Base-by-base conservation (phyloP, 495 filamentous ascomycete species). In the Lepraria neglecta region DNA sequence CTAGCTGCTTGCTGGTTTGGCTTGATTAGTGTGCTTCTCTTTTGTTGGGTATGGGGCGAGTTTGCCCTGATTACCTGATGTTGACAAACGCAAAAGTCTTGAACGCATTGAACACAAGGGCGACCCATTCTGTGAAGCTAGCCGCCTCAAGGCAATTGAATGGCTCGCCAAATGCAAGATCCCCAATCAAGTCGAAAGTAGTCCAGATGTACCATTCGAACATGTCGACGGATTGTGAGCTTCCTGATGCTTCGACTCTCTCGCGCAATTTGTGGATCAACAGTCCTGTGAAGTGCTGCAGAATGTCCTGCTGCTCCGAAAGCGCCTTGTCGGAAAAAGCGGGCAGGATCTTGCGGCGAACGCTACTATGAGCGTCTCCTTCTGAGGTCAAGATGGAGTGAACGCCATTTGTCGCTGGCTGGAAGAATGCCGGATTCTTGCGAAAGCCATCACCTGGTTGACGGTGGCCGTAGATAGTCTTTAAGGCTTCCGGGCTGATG, bases 131-230 rank as follows among this genome's bases (percentile, higher is more conserved):
- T 71, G 69, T 84, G 74, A 56, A 78, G 78, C 1, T 73, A 64
- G 15, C 71, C 69, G 9, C 68, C 15, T 79, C 64, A 19, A 86
- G 66, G 43, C 79, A 81, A 4, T 74, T 74, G 56, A 86, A 85
- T 14, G 75, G 71, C 63, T 84, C 76, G 1, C 82, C 82, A 72
- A 85, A 84, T 9, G 77, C 75, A 33, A 86, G 70, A 62, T 85
- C 81, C 6, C 62, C 80, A 51, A 85, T 79, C 53, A 86, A 77
- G 60, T 87, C 82, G 64, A 86, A 86, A 0, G 82, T 82, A 3
- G 72, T 73, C 24, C 73, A 82, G 60, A 82, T 72, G 63, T 27
- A 61, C 56, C 59, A 66, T 48, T 45, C 45, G 17, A 63, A 38
- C 31, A 66, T 27, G 43, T 66, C 60, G 14, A 56, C 46, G 14